Evolutionary conservation across 371 early-diverging fungal genomes (phyloP).

Genomic region (Mucor racemosus): DNA sequence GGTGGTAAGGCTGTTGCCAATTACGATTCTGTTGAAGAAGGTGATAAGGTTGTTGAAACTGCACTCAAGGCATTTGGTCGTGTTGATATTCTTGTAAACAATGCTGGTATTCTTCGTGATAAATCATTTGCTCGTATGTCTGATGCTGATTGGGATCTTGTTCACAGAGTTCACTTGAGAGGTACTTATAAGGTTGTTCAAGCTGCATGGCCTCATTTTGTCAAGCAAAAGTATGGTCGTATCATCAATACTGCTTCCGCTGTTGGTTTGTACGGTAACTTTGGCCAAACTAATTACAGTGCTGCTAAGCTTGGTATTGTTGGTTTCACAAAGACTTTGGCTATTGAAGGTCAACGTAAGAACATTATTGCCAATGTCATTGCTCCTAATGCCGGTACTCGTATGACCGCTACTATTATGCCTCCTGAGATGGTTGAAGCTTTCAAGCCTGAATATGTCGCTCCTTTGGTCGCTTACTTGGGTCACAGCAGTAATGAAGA

Average conservation of each 20-base stretch:
- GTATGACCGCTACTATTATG: slow-evolving; percentile 97
- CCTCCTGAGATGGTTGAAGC: slow-evolving; percentile 94
- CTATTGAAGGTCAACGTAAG: slow-evolving; percentile 92
- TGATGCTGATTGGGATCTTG: slow-evolving; percentile 95
- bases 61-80: slow-evolving; percentile 95
- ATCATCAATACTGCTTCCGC: slow-evolving; percentile 90
- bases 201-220: slow-evolving; percentile 96
- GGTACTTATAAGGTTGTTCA: slow-evolving; percentile 95
- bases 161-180: slow-evolving; percentile 90
- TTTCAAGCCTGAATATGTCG: slow-evolving; percentile 96
- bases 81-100: slow-evolving; percentile 95
- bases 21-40: slow-evolving; percentile 97
- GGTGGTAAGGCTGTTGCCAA: slow-evolving; percentile 98
- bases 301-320: slow-evolving; percentile 94
- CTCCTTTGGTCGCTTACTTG: slow-evolving; percentile 92
- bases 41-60: slow-evolving; percentile 95
- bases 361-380: slow-evolving; percentile 92
- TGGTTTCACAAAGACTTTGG: slow-evolving; percentile 90
- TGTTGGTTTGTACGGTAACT: slow-evolving; percentile 98
- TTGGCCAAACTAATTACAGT: slow-evolving; percentile 97
- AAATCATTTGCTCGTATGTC: slow-evolving; percentile 95
- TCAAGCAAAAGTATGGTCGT: slow-evolving; percentile 93
- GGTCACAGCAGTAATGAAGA: slow-evolving; percentile 85
- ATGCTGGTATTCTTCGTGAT: slow-evolving; percentile 98
- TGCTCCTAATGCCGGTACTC: slow-evolving; percentile 97